Evolutionary conservation across 345 rosid species (phyloP).

Genomic region (Aurinia saxatilis): DNA sequence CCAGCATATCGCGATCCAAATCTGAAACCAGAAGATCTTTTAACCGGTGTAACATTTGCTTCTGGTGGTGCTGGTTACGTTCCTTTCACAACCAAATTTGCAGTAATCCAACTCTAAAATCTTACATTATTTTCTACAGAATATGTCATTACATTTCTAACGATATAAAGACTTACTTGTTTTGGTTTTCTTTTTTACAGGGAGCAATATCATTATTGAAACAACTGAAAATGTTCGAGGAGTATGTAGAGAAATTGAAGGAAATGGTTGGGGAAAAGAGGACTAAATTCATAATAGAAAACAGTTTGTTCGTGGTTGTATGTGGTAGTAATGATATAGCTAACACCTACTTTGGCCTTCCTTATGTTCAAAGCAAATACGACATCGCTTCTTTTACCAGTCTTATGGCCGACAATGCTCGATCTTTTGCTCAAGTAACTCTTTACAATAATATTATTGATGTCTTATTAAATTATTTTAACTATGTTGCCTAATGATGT

Average conservation of each 20-base stretch:
- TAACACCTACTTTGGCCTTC: conserved; percentile 35
- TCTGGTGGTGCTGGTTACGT: conserved; percentile 54
- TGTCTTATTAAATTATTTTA: neutral
- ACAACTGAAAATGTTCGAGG: conserved; percentile 41
- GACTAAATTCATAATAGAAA: conserved; percentile 30
- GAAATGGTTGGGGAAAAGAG: conserved; percentile 37
- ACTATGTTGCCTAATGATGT: too few species aligned
- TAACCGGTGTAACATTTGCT: conserved; percentile 62
- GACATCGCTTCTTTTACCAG: conserved; percentile 33
- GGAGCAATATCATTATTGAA: conserved; percentile 34
- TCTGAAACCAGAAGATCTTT: conserved; percentile 41
- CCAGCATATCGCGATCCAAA: conserved; percentile 53
- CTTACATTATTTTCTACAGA: neutral
- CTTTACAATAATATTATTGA: too few species aligned
- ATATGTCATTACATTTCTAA: neutral
- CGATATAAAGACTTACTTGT: too few species aligned
- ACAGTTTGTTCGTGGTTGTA: conserved; percentile 32
- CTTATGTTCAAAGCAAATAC: conserved; percentile 29
- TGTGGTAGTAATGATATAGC: conserved; percentile 58
- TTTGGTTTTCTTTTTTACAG: conserved; percentile 24
- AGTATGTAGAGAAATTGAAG: conserved; percentile 37
- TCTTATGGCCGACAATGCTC: conserved; percentile 35
- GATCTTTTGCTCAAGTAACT: conserved; percentile 25
- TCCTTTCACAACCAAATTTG: conserved; percentile 36
- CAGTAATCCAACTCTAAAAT: conserved; percentile 19